Conservation (phyloP, 352 stramenopile genomes). For the Globisporangium okanoganense region DNA sequence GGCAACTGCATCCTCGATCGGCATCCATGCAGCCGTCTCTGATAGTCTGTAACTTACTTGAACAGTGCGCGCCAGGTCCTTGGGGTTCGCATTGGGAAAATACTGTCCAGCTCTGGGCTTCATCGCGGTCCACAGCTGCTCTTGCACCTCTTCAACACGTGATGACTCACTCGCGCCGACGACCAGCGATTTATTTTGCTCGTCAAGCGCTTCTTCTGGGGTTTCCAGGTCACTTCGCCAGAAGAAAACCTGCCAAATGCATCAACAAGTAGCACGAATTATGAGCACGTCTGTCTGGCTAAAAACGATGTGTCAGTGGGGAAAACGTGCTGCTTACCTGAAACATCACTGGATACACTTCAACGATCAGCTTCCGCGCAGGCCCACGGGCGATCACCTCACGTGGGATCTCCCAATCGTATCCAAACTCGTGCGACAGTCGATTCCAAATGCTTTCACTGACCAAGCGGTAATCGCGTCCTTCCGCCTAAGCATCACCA, state of each 20-base stretch:
- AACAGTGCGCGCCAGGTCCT: constrained; percentile 26
- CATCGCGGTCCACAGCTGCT: constrained; percentile 37
- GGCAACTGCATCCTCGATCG: constrained; percentile 28
- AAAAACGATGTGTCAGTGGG: not conserved
- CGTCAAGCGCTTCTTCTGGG: constrained; percentile 21
- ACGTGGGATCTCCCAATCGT: constrained; percentile 69
- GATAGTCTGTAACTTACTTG: constrained; percentile 49
- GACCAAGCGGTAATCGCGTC: constrained; percentile 57
- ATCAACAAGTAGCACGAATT: not conserved
- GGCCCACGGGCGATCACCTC: constrained; percentile 47
- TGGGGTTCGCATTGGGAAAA: constrained; percentile 31
- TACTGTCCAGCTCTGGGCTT: constrained; percentile 26
- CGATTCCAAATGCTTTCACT: constrained; percentile 70
- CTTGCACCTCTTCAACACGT: constrained; percentile 37
- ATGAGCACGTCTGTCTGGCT: not conserved
- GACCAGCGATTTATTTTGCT: constrained; percentile 36
- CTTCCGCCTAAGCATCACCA: constrained; percentile 37
- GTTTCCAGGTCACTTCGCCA: constrained; percentile 34
- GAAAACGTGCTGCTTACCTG: constrained; percentile 23
- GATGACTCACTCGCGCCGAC: constrained; percentile 34
- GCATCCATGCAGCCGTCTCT: constrained; percentile 36
- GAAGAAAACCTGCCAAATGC: constrained; percentile 24
- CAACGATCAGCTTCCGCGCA: constrained; percentile 38
- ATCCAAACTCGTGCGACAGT: constrained; percentile 54
- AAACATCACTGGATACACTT: constrained; percentile 70